Percentiles rank a stretch among this genome's conserved stretches.
Evolutionary conservation across 1,139 yeast species (phyloP).

Genomic region (Pichia sp.): DNA sequence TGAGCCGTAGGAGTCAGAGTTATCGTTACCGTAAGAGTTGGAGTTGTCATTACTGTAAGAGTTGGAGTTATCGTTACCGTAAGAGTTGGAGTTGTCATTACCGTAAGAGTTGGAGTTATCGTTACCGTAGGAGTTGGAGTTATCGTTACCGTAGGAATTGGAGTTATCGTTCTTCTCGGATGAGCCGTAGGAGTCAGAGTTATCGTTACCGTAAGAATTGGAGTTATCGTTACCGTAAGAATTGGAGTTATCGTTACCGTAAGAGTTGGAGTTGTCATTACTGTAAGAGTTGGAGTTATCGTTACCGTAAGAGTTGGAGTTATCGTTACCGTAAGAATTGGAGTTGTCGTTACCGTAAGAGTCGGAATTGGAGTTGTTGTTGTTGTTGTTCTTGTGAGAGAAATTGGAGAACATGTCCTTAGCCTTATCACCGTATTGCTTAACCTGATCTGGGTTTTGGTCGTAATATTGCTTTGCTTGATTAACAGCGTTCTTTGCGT

Average conservation of each 20-base stretch:
- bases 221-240: conserved; percentile 10
- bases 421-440: conserved; percentile 12
- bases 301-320: conserved; percentile 1
- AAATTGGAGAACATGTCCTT: conserved; percentile 20
- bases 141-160: conserved; percentile 13
- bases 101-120: conserved; percentile 10
- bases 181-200: conserved; percentile 13
- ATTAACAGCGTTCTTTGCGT: conserved; percentile 10
- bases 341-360: conserved; percentile 4
- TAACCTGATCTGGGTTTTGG: conserved; percentile 14
- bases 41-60: no score
- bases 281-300: conserved; percentile 10
- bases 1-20: conserved; percentile 1
- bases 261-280: background rate
- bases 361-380: conserved; percentile 3
- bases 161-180: no score
- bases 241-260: conserved; percentile 3
- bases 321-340: conserved; percentile 3
- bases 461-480: conserved; percentile 20
- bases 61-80: conserved; percentile 9
- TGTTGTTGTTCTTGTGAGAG: conserved; percentile 12
- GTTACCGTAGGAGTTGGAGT: conserved; percentile 16
- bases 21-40: conserved; percentile 10
- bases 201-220: conserved; percentile 5
- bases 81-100: conserved; percentile 3